Base-by-base conservation (phyloP, 2,329 filamentous ascomycete species). In the Botryotinia calthae region DNA sequence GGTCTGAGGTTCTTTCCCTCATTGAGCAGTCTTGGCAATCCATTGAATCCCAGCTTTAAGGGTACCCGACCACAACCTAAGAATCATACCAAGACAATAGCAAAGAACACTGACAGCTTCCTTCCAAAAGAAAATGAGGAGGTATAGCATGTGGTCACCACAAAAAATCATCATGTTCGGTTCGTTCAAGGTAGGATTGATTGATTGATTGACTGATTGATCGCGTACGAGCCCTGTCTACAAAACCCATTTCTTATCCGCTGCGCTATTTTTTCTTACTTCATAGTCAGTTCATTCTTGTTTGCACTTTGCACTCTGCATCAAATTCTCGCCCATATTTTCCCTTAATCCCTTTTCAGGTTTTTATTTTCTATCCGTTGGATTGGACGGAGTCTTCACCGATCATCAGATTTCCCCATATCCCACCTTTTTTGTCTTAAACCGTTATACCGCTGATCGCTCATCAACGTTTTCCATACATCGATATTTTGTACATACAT, bases 321-420 rank as follows among this genome's bases (percentile, higher is more conserved):
- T 67, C 48, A 12, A 34, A 54, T 37, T 67, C 22, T n/a, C 28
- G n/a, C 31, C 22, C 46, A 20, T 18, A n/a, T 40, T 67, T 28
- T 54, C 64, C 46, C 34, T 37, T 54, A 28, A 40, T 22, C 25
- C 16, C n/a, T 14, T 66, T 48, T 56, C 51, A 54, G 14, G 6
- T 34, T 28, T 40, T 28, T 22, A 51, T 66, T 54, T 66, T 20
- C 64, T 54, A 40, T 22, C 34, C 64, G 28, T 10, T 40, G 46
- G 22, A 67, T 67, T 67, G 64, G 48, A 56, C 48, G 48, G 48
- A 56, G 9, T n/a, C 65, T 67, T 67, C 65, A 67, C 48, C 65
- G 65, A 67, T 25, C 48, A 67, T 67, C 48, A 54, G 44, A 28
- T 67, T 56, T 67, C 65, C 65, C 65, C 65, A 67, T 67, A 22